Percentiles rank a stretch among this genome's conserved stretches.
These are phyloP conservation scores for Neurospora terricola DNA, from an alignment of 495 filamentous ascomycete species.

Conservation along the genomic window DNA sequence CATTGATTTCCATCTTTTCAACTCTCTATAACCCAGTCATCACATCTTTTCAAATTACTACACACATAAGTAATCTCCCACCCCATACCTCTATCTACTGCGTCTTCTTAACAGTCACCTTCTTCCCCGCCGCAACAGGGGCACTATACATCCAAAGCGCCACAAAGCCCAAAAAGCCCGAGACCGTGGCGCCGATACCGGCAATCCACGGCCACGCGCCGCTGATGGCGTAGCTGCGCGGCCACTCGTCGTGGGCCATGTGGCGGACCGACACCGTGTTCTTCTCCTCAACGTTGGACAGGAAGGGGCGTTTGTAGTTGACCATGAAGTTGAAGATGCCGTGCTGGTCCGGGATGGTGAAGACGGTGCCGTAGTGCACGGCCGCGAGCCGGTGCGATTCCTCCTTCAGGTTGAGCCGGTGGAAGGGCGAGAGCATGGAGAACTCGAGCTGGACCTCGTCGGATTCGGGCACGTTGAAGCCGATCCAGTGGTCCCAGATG, in stretches of 20 bases:
- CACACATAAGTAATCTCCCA: too few relatives aligned
- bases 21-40: neutral
- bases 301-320: conserved; percentile 91
- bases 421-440: conserved; percentile 96
- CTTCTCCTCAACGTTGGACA: conserved; percentile 88
- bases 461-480: conserved; percentile 56
- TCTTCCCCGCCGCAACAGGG: conserved; percentile 35
- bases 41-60: neutral
- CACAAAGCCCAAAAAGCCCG: conserved; percentile 77
- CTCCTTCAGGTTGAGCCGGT: conserved; percentile 62
- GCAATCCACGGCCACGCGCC: conserved; percentile 94
- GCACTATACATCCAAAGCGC: conserved; percentile 83
- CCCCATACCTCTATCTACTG: conserved; percentile 39
- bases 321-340: conserved; percentile 95
- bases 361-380: conserved; percentile 53
- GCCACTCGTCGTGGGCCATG: conserved; percentile 95
- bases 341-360: conserved; percentile 88
- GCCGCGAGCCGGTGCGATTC: conserved; percentile 27
- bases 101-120: conserved; percentile 54
- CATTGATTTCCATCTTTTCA: neutral
- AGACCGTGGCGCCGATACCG: conserved; percentile 73
- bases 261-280: conserved; percentile 87
- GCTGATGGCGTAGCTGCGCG: conserved; percentile 78
- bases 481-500: conserved; percentile 53
- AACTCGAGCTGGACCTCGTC: conserved; percentile 90